Evolutionary conservation across 345 rosid species (phyloP), one percentile per base, ranked within the genome.

Genomic region (Aethionema arabicum): DNA sequence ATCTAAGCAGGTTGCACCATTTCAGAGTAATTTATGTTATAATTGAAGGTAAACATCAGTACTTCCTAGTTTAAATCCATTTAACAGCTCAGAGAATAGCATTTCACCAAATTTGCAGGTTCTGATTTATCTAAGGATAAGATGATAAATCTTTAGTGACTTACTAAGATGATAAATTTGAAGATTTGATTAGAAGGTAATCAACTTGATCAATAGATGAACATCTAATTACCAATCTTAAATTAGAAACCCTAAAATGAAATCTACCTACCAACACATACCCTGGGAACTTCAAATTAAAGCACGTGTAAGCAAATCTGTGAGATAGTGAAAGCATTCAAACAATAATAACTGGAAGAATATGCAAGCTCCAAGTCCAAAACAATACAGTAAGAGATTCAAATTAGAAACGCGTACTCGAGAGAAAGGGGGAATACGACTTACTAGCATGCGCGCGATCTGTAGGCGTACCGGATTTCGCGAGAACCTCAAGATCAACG

Each of bases 401-500:
- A 40, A 8, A 40, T 8, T 2, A 40, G 44, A 3, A 8, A 12
- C n/a, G 44, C n/a, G 4, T 4, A 40, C 10, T 7, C 4, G 37
- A 15, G 6, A 42, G 12, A 32, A 43, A 48, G 6, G 6, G n/a
- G 30, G 13, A 4, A 36, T 37, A 4, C 14, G 7, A 37, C 11
- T 2, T 73, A 91, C 98, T 87, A 31, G 98, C 98, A 66, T 91
- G 72, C 48, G 56, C 63, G 4, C 82, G 79, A 74, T 91, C 89
- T 16, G 58, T 76, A 0, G 93, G 91, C 5, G 89, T 91, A 0
- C 98, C 98, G 33, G 96, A 87, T 67, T 78, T 84, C 27, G 93
- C 96, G 38, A 91, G 89, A 56, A 88, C 96, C 75, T 91, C 98
- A 57, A 91, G 93, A 74, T 91, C 98, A 61, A 91, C 96, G 46